phyloP scores from a whole-genome alignment of 208 protist genomes.

The Acanthamoeba culbertsoni region DNA sequence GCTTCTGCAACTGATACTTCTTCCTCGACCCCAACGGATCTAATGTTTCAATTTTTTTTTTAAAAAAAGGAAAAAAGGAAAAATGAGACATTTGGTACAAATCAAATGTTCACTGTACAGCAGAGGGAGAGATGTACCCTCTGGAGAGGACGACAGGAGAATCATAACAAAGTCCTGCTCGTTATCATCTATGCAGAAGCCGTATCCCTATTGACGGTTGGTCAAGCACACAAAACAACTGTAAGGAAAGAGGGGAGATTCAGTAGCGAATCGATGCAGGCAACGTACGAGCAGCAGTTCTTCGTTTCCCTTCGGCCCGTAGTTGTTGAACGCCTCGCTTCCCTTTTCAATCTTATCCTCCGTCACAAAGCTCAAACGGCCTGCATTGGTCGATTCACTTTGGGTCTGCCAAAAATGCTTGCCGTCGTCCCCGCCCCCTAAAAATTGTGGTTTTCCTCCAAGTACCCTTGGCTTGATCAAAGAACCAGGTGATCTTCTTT shows the following conservation, averaged over 20 bases:
- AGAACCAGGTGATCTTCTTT: not conserved
- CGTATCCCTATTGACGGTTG: not conserved
- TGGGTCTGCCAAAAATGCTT: too few species aligned
- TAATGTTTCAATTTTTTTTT: not conserved
- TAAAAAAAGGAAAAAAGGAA: not conserved
- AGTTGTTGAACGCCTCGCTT: constrained; percentile 2
- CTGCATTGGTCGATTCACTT: not conserved
- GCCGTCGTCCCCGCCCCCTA: too few species aligned
- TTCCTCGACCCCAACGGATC: not conserved
- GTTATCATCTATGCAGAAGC: constrained; percentile 1
- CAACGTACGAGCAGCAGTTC: not conserved
- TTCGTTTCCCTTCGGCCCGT: constrained; percentile 12
- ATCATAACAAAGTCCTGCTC: constrained; percentile 34
- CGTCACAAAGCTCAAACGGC: not conserved
- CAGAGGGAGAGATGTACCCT: not conserved
- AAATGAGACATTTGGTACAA: not conserved
- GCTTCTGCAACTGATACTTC: not conserved
- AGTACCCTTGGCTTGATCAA: not conserved
- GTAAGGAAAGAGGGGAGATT: not conserved
- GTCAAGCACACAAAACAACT: not conserved
- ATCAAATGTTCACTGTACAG: too few species aligned
- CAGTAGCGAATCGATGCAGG: not conserved
- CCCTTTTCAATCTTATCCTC: not conserved
- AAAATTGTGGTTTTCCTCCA: too few species aligned
- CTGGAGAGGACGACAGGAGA: not conserved